Evolutionary conservation across 2,329 filamentous ascomycete species (phyloP), one percentile per base, ranked within the genome.

Genomic region (Zalaria sp.): DNA sequence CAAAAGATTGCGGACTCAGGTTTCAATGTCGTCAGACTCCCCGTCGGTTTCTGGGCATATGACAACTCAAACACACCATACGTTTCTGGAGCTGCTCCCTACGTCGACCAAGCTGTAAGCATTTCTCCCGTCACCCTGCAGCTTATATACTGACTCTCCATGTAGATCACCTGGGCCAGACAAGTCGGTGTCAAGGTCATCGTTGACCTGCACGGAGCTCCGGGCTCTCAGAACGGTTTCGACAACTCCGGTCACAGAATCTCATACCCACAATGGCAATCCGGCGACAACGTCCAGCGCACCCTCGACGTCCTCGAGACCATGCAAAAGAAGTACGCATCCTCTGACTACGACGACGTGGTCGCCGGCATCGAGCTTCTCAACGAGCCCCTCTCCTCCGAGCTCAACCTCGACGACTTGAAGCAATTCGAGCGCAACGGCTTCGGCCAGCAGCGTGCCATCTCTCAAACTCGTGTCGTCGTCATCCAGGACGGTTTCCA

Each of bases 41-140:
- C 74, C 0, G 63, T 77, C 41, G 72, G 73, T 5, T 77, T 67
- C 52, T 78, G 74, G 74, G 73, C 74, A 10, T 75, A 72, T 47
- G 62, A 70, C 40, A 68, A 71, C 9, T 56, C 60, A 26, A 60
- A 61, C 28, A 58, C 66, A 26, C 66, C 72, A 2, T 78, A 75
- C 47, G 65, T 68, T 2, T 55, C 61, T 45, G 72, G 72, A 4
- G 68, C 70, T 10, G 67, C 67, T 4, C 54, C 57, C 0, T 77
- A 75, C 49, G 58, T 77, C 9, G 72, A 76, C 44, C 59, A 63
- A 25, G 73, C 72, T 10, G 41, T 43, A 39, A 28, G 41, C 9
- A 11, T 18, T 18, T 18, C 18, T 18, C 18, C 32, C 18, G 18
- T 18, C 18, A 18, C 18, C 18, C 18, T 18, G 18, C 18, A 18